These are phyloP conservation scores for Escovopsis weberi DNA, from an alignment of 2,329 filamentous ascomycete genomes.

Conservation along the genomic window DNA sequence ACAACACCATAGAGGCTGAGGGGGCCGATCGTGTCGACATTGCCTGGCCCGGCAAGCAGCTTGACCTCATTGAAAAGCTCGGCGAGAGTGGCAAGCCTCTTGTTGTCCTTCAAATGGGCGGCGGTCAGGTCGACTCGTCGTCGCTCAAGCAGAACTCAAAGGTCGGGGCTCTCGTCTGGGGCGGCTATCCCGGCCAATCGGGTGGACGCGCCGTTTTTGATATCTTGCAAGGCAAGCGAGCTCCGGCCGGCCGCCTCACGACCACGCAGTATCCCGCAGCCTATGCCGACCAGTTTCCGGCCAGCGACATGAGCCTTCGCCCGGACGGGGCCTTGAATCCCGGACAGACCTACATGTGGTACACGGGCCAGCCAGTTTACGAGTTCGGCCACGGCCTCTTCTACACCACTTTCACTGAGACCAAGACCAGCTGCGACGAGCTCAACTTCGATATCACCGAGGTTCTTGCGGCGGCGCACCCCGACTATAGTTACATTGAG, in stretches of 20 bases:
- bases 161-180: conserved; percentile 39
- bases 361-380: conserved; percentile 29
- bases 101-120: conserved; percentile 35
- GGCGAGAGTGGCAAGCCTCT: conserved; percentile 28
- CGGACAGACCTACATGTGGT: conserved; percentile 45
- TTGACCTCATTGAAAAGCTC: conserved; percentile 30
- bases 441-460: conserved; percentile 4
- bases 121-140: conserved; percentile 33
- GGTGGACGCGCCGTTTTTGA: conserved; percentile 39
- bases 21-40: conserved; percentile 34
- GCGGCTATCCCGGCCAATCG: conserved; percentile 43
- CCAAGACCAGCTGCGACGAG: not conserved
- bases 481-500: conserved; percentile 3
- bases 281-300: conserved; percentile 33
- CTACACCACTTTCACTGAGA: conserved; percentile 36
- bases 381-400: conserved; percentile 40
- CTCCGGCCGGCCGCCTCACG: conserved; percentile 37
- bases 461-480: not conserved
- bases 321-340: conserved; percentile 27
- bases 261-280: conserved; percentile 38
- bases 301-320: conserved; percentile 40
- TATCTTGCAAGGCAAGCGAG: conserved; percentile 32
- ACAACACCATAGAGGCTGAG: conserved; percentile 37
- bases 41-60: conserved; percentile 35
- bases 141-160: conserved; percentile 27